Conservation (phyloP, 2,329 filamentous ascomycete species). For the Exophiala sp. region DNA sequence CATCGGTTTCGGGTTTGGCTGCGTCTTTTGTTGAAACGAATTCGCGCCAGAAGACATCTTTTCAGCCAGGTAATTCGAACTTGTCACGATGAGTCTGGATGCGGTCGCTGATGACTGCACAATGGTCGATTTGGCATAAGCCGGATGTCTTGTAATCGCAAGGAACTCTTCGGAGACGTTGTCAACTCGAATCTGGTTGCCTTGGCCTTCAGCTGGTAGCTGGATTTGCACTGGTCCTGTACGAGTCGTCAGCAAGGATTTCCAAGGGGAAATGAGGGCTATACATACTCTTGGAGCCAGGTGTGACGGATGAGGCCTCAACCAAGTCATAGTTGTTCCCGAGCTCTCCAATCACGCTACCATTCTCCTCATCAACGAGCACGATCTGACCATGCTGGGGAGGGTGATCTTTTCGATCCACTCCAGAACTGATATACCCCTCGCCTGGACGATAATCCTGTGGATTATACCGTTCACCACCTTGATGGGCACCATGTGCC, state of each 20-base stretch:
- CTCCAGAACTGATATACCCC: constrained; percentile 58
- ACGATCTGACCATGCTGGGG: constrained; percentile 72
- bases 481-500: constrained; percentile 57
- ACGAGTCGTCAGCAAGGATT: constrained; percentile 22
- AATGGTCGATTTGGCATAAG: constrained; percentile 82
- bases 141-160: constrained; percentile 75
- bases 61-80: constrained; percentile 74
- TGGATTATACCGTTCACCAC: constrained; percentile 66
- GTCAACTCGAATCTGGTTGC: constrained; percentile 45
- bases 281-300: constrained; percentile 79
- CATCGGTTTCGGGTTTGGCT: constrained; percentile 74
- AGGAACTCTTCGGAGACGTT: constrained; percentile 60
- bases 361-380: constrained; percentile 91
- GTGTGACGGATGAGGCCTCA: constrained; percentile 70
- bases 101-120: constrained; percentile 84
- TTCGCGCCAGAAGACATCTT: constrained; percentile 74
- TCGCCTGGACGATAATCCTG: constrained; percentile 75
- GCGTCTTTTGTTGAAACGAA: constrained; percentile 73
- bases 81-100: constrained; percentile 87
- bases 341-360: constrained; percentile 89
- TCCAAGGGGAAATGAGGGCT: background rate
- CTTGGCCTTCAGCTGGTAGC: constrained; percentile 45
- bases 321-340: constrained; percentile 76
- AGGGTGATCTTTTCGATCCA: constrained; percentile 25
- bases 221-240: constrained; percentile 49